Evolutionary conservation across 1,284 basidiomycete species (phyloP).

Genomic region (Anthracocystis setariae): DNA sequence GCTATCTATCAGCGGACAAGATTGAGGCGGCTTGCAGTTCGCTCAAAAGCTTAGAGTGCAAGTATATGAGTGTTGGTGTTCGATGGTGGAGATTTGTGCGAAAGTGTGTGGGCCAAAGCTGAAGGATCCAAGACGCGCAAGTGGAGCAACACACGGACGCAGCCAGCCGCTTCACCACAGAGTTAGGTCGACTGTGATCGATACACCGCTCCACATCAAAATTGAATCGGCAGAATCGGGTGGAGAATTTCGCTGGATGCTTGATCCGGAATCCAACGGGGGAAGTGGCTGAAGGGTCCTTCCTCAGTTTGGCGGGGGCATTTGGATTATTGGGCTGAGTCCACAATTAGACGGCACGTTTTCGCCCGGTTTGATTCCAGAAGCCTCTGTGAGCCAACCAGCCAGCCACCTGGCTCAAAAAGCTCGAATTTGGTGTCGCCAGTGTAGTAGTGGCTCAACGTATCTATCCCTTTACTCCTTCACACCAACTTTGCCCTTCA

Average conservation of each 20-base stretch:
- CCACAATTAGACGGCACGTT: slow-evolving; percentile 35
- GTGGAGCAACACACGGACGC: slow-evolving; percentile 34
- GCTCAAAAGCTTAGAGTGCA: too few species aligned
- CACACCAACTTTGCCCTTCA: slow-evolving; percentile 7
- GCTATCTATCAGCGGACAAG: too few species aligned
- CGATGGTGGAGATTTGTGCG: not conserved
- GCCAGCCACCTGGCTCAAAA: slow-evolving; percentile 7
- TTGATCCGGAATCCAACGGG: too few species aligned
- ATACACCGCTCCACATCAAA: slow-evolving; percentile 30
- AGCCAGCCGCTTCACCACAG: slow-evolving; percentile 7
- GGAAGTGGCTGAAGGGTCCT: not conserved
- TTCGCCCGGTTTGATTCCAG: slow-evolving; percentile 17
- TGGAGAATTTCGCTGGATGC: not conserved
- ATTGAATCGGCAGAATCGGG: slow-evolving; percentile 24
- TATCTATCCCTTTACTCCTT: slow-evolving; percentile 10
- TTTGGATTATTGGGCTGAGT: slow-evolving; percentile 23
- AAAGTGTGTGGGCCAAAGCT: slow-evolving; percentile 16
- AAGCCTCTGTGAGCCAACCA: slow-evolving; percentile 14
- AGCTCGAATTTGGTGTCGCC: not conserved
- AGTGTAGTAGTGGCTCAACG: too few species aligned
- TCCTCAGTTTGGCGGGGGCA: not conserved
- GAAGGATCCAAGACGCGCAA: slow-evolving; percentile 38
- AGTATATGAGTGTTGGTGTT: not conserved
- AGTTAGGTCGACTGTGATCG: slow-evolving; percentile 25
- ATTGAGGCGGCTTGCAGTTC: too few species aligned